A percentile compares a stretch with the other conserved stretches of the same genome.
These are phyloP conservation scores for Eucommia ulmoides DNA, from an alignment of 257 asterid species.

Conservation along the genomic window DNA sequence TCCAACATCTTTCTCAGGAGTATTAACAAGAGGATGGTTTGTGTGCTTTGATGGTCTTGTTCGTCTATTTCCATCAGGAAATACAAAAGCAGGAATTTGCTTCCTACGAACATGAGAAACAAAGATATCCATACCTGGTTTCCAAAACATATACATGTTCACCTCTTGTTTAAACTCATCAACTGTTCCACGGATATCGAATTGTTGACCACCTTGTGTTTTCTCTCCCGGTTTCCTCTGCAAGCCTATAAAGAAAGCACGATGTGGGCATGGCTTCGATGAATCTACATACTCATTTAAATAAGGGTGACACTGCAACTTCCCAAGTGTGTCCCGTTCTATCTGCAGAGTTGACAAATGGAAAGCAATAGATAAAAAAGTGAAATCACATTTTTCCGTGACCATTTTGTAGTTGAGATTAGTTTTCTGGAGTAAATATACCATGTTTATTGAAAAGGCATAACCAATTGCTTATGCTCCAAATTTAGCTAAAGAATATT, in stretches of 20 bases:
- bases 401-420: not conserved
- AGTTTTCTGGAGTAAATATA: too few species aligned
- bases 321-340: not conserved
- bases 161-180: not conserved
- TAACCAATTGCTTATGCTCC: too few species aligned
- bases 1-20: not conserved
- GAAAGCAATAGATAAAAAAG: not conserved
- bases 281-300: not conserved
- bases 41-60: not conserved
- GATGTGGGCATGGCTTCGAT: not conserved
- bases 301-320: not conserved
- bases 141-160: not conserved
- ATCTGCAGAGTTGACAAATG: not conserved
- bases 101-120: not conserved
- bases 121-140: not conserved
- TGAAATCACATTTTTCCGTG: not conserved
- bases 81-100: not conserved
- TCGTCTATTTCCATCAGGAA: not conserved
- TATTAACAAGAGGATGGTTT: not conserved
- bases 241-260: not conserved
- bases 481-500: too few species aligned
- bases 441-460: too few species aligned
- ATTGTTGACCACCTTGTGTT: not conserved
- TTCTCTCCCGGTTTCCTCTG: not conserved
- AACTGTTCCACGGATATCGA: not conserved